Conservation (phyloP, 108 stramenopile species). For the Fragilariopsis cylindrus region DNA sequence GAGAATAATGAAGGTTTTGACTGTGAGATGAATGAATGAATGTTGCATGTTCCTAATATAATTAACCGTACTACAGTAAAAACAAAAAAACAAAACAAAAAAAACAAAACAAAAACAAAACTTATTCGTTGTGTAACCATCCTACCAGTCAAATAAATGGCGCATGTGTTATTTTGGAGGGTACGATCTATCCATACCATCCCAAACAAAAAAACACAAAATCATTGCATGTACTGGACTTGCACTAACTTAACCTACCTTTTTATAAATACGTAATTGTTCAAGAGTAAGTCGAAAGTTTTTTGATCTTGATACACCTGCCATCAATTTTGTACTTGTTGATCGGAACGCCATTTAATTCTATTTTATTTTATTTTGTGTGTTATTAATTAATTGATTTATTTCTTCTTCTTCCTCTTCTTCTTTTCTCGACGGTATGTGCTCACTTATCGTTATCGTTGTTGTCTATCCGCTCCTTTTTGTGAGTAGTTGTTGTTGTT, state of each 20-base stretch:
- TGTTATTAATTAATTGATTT: background rate
- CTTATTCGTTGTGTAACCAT: background rate
- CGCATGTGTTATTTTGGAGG: too few relatives aligned
- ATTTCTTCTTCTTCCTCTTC: background rate
- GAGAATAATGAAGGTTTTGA: too few relatives aligned
- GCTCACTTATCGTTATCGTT: background rate
- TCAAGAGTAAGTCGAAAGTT: slow-evolving; percentile 74
- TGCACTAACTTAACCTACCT: slow-evolving; percentile 21
- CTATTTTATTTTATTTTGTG: background rate
- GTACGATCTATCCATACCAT: too few relatives aligned
- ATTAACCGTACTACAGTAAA: background rate
- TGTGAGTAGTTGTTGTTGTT: background rate
- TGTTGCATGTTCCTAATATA: too few relatives aligned
- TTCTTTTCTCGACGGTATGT: background rate
- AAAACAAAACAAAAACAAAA: background rate
- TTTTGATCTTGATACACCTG: slow-evolving; percentile 29
- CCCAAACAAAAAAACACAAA: background rate
- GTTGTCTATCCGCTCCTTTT: background rate
- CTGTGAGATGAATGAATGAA: too few relatives aligned
- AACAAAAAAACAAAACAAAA: too few relatives aligned
- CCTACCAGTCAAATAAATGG: too few relatives aligned
- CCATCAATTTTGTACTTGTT: slow-evolving; percentile 14
- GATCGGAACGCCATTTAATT: slow-evolving; percentile 14
- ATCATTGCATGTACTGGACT: background rate
- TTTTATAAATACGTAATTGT: slow-evolving; percentile 74